Evolutionary conservation across 1,284 basidiomycete species (phyloP).

Genomic region (Salmacisia buchloeana): DNA sequence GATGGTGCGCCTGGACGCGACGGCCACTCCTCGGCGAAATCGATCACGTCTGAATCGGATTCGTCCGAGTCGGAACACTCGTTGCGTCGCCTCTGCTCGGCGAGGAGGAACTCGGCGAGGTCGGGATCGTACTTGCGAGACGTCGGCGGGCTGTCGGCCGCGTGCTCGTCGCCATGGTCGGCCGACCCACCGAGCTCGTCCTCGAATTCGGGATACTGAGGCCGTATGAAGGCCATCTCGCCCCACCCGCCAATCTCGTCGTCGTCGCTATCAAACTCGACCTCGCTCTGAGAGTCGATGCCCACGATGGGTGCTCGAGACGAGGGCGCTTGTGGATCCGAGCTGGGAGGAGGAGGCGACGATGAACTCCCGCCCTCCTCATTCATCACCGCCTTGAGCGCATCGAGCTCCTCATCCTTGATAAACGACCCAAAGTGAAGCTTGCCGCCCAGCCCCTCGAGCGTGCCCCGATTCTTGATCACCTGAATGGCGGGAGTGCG

Average conservation of each 20-base stretch:
- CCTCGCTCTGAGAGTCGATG: neutral
- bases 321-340: too few species aligned
- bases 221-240: neutral
- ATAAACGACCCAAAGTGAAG: constrained; percentile 43
- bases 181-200: neutral
- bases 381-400: neutral
- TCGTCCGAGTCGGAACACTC: neutral
- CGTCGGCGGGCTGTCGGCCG: neutral
- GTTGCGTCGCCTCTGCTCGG: neutral
- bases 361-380: neutral
- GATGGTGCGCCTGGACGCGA: too few species aligned
- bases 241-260: constrained; percentile 10
- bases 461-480: constrained; percentile 36
- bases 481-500: neutral
- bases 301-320: too few species aligned
- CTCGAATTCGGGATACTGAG: constrained; percentile 5
- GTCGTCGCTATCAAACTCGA: constrained; percentile 8
- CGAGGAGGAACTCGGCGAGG: constrained; percentile 6
- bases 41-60: neutral
- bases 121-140: neutral
- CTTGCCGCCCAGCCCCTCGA: constrained; percentile 25
- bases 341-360: too few species aligned
- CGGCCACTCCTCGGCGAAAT: neutral
- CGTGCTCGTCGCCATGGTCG: neutral
- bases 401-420: constrained; percentile 36